Conservation (phyloP, 345 rosid species). For the Xanthoceras sorbifolium region DNA sequence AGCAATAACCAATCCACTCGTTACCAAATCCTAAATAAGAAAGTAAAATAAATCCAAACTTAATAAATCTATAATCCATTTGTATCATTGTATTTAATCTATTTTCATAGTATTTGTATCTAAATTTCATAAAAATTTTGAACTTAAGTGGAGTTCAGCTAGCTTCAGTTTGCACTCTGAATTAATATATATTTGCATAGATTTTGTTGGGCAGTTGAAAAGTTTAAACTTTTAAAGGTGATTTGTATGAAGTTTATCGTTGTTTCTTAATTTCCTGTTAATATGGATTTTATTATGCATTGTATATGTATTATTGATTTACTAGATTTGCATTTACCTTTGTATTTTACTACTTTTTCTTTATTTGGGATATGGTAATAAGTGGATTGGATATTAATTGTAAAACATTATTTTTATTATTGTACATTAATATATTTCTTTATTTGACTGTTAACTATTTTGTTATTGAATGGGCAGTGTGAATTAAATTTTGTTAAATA, state of each 20-base stretch:
- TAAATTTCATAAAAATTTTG: too few species aligned
- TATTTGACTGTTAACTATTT: not conserved
- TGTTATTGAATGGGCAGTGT: not conserved
- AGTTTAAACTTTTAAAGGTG: not conserved
- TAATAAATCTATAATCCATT: not conserved
- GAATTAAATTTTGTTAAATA: not conserved
- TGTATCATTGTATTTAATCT: not conserved
- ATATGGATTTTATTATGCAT: not conserved
- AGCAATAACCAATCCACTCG: not conserved
- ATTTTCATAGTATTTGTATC: not conserved
- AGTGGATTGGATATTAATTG: too few species aligned
- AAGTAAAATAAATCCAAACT: not conserved
- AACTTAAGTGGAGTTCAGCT: not conserved
- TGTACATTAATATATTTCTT: not conserved
- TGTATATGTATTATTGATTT: not conserved
- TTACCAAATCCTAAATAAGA: not conserved
- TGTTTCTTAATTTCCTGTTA: not conserved
- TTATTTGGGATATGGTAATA: too few species aligned
- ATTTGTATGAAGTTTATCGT: not conserved
- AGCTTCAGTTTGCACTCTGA: not conserved
- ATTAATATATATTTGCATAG: not conserved
- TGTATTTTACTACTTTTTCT: not conserved
- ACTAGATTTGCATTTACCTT: not conserved
- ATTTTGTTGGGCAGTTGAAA: not conserved
- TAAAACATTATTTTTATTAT: not conserved